phyloP scores from a whole-genome alignment of 345 rosid species.

The Aquilaria malaccensis region DNA sequence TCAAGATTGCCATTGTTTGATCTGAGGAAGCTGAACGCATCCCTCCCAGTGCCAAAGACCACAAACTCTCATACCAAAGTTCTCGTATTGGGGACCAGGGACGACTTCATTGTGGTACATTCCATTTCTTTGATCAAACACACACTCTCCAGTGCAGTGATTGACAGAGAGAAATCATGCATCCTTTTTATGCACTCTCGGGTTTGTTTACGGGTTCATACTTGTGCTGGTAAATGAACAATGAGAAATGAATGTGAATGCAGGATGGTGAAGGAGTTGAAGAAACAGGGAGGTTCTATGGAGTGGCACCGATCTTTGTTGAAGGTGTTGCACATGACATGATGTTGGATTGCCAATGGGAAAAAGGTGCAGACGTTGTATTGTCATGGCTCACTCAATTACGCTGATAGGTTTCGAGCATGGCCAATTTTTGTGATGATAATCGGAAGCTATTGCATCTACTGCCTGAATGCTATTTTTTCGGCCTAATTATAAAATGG shows the following conservation, averaged over 20 bases:
- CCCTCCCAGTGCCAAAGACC: conserved; percentile 74
- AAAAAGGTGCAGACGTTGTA: conserved; percentile 50
- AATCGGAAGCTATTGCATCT: too few relatives aligned
- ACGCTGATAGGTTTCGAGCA: conserved; percentile 1
- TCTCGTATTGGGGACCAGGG: conserved; percentile 67
- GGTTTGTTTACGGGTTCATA: too few relatives aligned
- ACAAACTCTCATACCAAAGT: conserved; percentile 37
- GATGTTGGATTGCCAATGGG: conserved; percentile 89
- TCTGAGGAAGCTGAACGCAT: conserved; percentile 73
- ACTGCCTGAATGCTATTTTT: too few relatives aligned
- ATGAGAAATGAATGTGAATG: not conserved
- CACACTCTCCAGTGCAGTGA: too few relatives aligned
- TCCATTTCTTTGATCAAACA: not conserved
- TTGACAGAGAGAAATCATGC: too few relatives aligned
- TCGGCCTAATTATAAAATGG: too few relatives aligned
- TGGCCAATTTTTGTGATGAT: too few relatives aligned
- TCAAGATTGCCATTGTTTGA: conserved; percentile 75
- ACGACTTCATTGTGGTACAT: conserved; percentile 84
- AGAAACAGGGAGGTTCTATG: conserved; percentile 63
- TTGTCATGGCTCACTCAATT: conserved; percentile 49
- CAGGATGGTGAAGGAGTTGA: conserved; percentile 60
- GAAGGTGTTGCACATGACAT: conserved; percentile 85
- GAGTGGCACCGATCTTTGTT: conserved; percentile 46
- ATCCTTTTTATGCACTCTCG: too few relatives aligned
- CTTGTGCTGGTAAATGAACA: too few relatives aligned